Evolutionary conservation across 345 rosid species (phyloP).

Genomic region (Limnanthes douglasii): DNA sequence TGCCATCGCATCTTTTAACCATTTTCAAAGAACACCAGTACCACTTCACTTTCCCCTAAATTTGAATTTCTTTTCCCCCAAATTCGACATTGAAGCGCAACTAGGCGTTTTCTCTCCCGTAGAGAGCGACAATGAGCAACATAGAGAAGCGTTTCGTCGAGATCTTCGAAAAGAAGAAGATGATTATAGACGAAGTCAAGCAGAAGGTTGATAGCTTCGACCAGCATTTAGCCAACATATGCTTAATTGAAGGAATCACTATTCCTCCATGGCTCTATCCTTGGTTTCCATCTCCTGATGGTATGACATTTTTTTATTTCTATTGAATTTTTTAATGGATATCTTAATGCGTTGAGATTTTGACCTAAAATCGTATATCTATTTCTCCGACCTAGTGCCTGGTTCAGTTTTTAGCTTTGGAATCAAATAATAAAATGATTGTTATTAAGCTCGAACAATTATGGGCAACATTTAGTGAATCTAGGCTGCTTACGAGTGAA

Average conservation of each 20-base stretch:
- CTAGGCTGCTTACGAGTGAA: too few species aligned
- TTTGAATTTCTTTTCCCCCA: constrained; percentile 6
- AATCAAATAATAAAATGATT: too few species aligned
- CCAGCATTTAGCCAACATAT: constrained; percentile 51
- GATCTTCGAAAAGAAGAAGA: constrained; percentile 57
- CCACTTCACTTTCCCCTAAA: too few species aligned
- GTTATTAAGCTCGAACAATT: too few species aligned
- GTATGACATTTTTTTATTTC: too few species aligned
- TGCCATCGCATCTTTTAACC: too few species aligned
- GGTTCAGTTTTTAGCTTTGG: too few species aligned
- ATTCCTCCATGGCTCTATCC: constrained; percentile 63
- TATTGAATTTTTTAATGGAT: too few species aligned
- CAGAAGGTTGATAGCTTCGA: constrained; percentile 52
- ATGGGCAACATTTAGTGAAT: too few species aligned
- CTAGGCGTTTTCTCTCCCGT: constrained; percentile 11
- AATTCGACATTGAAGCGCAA: constrained; percentile 19
- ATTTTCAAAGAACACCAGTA: too few species aligned
- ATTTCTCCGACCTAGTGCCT: not conserved
- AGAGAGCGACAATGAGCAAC: constrained; percentile 14
- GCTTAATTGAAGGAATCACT: constrained; percentile 44
- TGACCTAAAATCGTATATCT: too few species aligned
- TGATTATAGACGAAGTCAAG: constrained; percentile 39
- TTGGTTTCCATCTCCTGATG: constrained; percentile 22
- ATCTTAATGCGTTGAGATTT: too few species aligned
- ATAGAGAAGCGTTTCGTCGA: constrained; percentile 45